phyloP scores from a whole-genome alignment of 352 stramenopile genomes.

The Globisporangium lucens region DNA sequence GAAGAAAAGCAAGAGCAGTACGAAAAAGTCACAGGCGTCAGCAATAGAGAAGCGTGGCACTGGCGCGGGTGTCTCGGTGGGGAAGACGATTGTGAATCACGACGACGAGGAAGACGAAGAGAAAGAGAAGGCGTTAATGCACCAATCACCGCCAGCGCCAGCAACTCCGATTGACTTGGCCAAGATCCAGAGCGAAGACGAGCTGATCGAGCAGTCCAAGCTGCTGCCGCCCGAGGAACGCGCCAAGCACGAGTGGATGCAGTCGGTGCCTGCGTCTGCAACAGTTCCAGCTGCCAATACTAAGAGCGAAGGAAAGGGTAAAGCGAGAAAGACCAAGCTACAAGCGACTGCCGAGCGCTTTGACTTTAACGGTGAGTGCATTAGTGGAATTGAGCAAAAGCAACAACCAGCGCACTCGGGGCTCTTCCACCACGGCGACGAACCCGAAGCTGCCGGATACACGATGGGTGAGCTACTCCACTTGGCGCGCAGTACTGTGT shows the following conservation, averaged over 20 bases:
- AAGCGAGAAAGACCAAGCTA: constrained; percentile 14
- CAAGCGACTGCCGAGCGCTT: constrained; percentile 56
- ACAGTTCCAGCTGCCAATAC: background rate
- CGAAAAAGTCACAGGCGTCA: background rate
- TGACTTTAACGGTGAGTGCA: constrained; percentile 52
- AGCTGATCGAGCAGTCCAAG: constrained; percentile 43
- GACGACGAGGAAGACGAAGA: background rate
- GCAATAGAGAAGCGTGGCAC: background rate
- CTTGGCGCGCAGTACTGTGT: constrained; percentile 64
- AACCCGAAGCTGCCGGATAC: constrained; percentile 67
- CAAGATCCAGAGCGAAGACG: constrained; percentile 59
- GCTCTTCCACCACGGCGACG: constrained; percentile 78
- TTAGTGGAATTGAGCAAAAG: constrained; percentile 17
- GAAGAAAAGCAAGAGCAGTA: constrained; percentile 12
- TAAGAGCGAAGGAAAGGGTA: constrained; percentile 16
- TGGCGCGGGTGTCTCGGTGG: constrained; percentile 5
- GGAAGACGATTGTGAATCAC: constrained; percentile 10
- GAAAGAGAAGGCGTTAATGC: background rate
- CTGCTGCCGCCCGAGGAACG: constrained; percentile 61
- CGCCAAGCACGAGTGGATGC: constrained; percentile 78
- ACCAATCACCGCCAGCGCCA: background rate
- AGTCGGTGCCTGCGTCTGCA: constrained; percentile 15
- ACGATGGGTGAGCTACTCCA: constrained; percentile 71
- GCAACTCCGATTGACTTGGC: constrained; percentile 32
- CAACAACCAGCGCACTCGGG: constrained; percentile 50